Percentiles rank a stretch among this genome's conserved stretches.
These are phyloP conservation scores for Heliamphora exappendiculata DNA, from an alignment of 148 eudicot genomes.

Conservation along the genomic window DNA sequence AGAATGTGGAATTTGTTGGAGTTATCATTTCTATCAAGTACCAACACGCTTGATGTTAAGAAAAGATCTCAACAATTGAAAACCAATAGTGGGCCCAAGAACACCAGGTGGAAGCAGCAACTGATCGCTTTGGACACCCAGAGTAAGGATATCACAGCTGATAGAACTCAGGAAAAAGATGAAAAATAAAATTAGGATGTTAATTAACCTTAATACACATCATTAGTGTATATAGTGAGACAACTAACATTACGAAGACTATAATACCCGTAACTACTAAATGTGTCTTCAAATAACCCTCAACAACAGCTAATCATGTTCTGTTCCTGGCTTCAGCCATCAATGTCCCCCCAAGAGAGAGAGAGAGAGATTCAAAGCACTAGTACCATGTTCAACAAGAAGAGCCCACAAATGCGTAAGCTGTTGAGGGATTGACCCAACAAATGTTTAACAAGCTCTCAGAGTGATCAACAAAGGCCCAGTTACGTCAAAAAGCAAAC, in stretches of 20 bases:
- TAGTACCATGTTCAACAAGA: constrained; percentile 1
- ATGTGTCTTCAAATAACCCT: too few relatives aligned
- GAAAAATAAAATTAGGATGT: too few relatives aligned
- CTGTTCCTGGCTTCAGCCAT: not conserved
- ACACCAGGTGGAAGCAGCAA: not conserved
- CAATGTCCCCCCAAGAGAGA: not conserved
- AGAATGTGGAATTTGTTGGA: constrained; percentile 5
- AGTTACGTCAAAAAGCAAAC: not conserved
- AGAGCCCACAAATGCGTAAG: not conserved
- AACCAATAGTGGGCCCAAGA: not conserved
- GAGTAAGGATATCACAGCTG: not conserved
- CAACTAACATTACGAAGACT: too few relatives aligned
- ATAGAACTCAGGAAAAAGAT: too few relatives aligned
- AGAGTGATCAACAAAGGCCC: not conserved
- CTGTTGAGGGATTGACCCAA: not conserved
- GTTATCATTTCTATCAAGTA: too few relatives aligned
- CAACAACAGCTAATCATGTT: too few relatives aligned
- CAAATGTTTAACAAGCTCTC: not conserved
- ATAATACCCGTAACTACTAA: too few relatives aligned
- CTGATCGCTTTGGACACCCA: not conserved
- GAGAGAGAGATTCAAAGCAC: not conserved
- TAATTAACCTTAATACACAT: too few relatives aligned
- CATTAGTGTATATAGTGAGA: too few relatives aligned
- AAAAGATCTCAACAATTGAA: too few relatives aligned
- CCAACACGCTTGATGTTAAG: too few relatives aligned